These are phyloP conservation scores for Phytophthora hibernalis DNA, from an alignment of 352 stramenopile genomes.

Conservation along the genomic window DNA sequence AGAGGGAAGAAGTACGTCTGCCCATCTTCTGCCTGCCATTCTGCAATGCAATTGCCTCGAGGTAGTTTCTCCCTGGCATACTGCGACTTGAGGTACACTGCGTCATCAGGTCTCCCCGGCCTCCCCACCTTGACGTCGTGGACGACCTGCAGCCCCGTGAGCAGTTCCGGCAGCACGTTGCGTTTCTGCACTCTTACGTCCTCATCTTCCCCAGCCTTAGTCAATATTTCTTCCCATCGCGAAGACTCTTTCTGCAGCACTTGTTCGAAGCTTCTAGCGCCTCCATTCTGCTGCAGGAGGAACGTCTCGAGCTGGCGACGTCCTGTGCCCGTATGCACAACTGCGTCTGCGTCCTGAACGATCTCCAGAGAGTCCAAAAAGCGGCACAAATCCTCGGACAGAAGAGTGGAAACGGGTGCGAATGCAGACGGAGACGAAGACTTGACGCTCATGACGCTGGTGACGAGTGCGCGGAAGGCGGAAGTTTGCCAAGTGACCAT, in stretches of 20 bases:
- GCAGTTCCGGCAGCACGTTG: constrained; percentile 46
- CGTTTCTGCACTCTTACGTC: constrained; percentile 58
- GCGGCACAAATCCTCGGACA: constrained; percentile 45
- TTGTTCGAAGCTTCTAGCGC: constrained; percentile 43
- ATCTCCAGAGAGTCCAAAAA: constrained; percentile 47
- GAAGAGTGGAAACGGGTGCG: constrained; percentile 41
- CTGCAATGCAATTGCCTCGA: constrained; percentile 76
- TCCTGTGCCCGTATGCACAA: constrained; percentile 58
- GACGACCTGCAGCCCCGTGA: constrained; percentile 35
- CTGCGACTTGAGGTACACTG: constrained; percentile 67
- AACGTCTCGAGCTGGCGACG: constrained; percentile 64
- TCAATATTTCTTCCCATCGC: constrained; percentile 57
- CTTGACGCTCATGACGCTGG: constrained; percentile 15
- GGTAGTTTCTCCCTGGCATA: constrained; percentile 78
- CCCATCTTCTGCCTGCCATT: constrained; percentile 35
- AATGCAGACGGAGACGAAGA: constrained; percentile 34
- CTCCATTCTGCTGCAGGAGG: constrained; percentile 42
- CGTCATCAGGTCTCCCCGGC: constrained; percentile 71
- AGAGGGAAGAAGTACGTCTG: constrained; percentile 54
- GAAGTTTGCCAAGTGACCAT: constrained; percentile 28
- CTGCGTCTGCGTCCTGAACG: constrained; percentile 22
- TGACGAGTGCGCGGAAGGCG: neutral
- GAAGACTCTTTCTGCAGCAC: constrained; percentile 43
- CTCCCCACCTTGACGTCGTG: constrained; percentile 75
- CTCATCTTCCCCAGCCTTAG: constrained; percentile 29